Evolutionary conservation across 495 filamentous ascomycete genomes (phyloP), one percentile per base, ranked within the genome.

Genomic region (Durotheca rogersii): DNA sequence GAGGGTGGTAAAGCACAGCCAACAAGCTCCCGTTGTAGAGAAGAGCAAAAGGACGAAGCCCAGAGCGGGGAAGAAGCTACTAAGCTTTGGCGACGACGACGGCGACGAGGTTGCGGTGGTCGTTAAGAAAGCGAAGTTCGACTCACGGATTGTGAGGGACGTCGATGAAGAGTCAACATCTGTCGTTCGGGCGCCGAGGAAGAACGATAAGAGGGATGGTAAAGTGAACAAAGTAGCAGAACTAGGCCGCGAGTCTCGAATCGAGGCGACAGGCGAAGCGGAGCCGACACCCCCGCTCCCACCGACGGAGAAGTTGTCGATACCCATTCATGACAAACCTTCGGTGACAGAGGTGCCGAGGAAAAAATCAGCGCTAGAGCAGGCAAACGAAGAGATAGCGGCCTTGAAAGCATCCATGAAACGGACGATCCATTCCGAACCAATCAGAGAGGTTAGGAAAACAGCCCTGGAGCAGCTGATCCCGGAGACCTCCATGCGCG

Each of bases 341-440:
- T 66, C 74, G 21, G 73, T 74, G 20, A 71, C 77, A n/a, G 71
- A 81, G 52, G 53, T 62, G 6, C 67, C 74, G 2, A 62, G 71
- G 44, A 72, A 80, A 47, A 78, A 82, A 23, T 85, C 87, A 6
- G 74, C 88, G 0, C 69, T 90, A 4, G 84, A 86, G n/a, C 74
- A 80, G 52, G 92, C 90, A 5, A 95, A 97, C 54, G 89, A 89
- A 14, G 86, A 96, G 61, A 96, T 97, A 53, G 91, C 87, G 7
- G 84, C 84, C 9, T 68, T 98, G 29, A 96, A 93, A 68, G 87
- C 88, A 12, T 95, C 89, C 1, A 94, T 97, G 88, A 92, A 86
- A 59, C 84, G 94, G 20, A 88, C 78, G 34, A 77, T 85, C 31
- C 69, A 82, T 47, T 67, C 75, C 0, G 78, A 81, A 11, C 75